phyloP scores from a whole-genome alignment of 768 basidiomycete genomes.

The Podaxis mareebaensis region DNA sequence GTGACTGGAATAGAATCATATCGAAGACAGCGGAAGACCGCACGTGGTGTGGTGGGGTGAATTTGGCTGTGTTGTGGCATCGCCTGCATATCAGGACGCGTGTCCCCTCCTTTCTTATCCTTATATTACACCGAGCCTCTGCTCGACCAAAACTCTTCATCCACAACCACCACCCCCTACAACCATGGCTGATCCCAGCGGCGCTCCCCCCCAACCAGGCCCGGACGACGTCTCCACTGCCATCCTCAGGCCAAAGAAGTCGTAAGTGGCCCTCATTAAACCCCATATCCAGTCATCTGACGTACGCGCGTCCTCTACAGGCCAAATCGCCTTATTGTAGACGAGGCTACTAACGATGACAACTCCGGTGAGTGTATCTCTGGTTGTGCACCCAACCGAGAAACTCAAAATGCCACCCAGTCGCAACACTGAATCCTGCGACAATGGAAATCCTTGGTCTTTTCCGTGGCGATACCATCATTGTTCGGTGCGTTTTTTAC shows the following conservation, averaged over 20 bases:
- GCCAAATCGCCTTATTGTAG: conserved; percentile 96
- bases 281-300: conserved; percentile 16
- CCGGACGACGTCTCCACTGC: conserved; percentile 92
- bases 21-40: conserved; percentile 16
- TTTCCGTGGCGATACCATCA: conserved; percentile 97
- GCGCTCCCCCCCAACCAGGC: conserved; percentile 77
- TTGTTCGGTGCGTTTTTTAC: conserved; percentile 66
- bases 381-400: background rate
- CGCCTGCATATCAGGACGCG: conserved; percentile 35
- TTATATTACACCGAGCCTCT: conserved; percentile 26
- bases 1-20: conserved; percentile 13
- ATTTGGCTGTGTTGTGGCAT: conserved; percentile 34
- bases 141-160: conserved; percentile 23
- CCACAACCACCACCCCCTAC: conserved; percentile 23
- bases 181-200: conserved; percentile 74
- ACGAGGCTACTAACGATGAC: conserved; percentile 92
- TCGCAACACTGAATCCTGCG: conserved; percentile 92
- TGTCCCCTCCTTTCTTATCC: conserved; percentile 32
- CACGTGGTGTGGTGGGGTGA: conserved; percentile 30
- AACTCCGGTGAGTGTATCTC: conserved; percentile 72
- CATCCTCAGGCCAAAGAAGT: conserved; percentile 96
- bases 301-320: conserved; percentile 41
- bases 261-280: conserved; percentile 54
- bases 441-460: conserved; percentile 94
- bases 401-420: conserved; percentile 37